phyloP scores from a whole-genome alignment of 768 basidiomycete species.

The Boletellus ananiceps region DNA sequence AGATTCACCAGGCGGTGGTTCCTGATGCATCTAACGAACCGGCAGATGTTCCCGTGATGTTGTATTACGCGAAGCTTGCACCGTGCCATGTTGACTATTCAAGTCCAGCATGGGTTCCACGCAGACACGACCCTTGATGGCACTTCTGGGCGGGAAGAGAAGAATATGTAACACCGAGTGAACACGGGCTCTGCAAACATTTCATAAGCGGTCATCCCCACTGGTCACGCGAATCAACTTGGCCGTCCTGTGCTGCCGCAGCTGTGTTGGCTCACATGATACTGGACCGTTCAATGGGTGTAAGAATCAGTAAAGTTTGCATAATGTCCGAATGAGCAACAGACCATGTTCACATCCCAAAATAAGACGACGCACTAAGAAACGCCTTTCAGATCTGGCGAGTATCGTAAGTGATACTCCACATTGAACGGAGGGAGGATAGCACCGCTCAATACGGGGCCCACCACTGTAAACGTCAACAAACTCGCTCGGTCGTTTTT shows the following conservation, averaged over 20 bases:
- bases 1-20: not conserved
- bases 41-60: too few species aligned
- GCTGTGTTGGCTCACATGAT: not conserved
- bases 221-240: not conserved
- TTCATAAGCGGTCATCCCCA: not conserved
- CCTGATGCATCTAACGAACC: not conserved
- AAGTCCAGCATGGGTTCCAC: not conserved
- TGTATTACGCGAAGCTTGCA: not conserved
- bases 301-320: not conserved
- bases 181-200: too few species aligned
- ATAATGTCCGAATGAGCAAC: too few species aligned
- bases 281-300: not conserved
- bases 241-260: not conserved
- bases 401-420: too few species aligned
- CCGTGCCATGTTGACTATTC: not conserved
- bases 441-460: too few species aligned
- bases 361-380: too few species aligned
- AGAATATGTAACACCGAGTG: not conserved
- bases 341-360: too few species aligned
- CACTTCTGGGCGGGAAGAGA: not conserved
- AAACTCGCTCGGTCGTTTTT: too few species aligned
- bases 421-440: too few species aligned
- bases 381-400: too few species aligned
- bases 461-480: too few species aligned
- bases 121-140: not conserved